phyloP scores from a whole-genome alignment of 768 basidiomycete species.

The Boletus sp. region DNA sequence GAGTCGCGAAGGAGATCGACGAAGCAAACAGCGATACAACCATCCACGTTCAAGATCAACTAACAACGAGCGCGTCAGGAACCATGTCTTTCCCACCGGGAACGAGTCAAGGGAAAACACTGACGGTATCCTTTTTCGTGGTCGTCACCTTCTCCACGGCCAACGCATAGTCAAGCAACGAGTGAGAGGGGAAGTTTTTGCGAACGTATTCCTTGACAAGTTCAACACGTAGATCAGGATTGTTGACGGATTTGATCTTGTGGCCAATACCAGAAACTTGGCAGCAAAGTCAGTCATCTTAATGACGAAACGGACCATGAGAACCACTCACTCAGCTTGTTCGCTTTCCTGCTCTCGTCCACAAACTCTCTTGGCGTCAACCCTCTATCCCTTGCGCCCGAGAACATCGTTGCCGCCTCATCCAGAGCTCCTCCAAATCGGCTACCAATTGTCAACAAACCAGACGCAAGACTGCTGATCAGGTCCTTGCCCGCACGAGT shows the following conservation, averaged over 20 bases:
- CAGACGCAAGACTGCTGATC: constrained; percentile 93
- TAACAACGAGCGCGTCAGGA: constrained; percentile 23
- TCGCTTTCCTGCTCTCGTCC: constrained; percentile 86
- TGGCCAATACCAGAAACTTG: constrained; percentile 96
- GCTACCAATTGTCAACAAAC: constrained; percentile 95
- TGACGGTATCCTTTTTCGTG: constrained; percentile 92
- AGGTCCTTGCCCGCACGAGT: constrained; percentile 99
- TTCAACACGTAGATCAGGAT: constrained; percentile 90
- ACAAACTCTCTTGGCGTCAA: constrained; percentile 98
- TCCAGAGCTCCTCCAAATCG: constrained; percentile 99
- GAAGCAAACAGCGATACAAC: constrained; percentile 94
- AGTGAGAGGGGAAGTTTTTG: constrained; percentile 96
- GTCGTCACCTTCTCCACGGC: constrained; percentile 98
- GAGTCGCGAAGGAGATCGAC: constrained; percentile 90
- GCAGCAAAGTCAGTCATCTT: constrained; percentile 5
- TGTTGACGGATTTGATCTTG: constrained; percentile 99
- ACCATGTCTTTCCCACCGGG: background rate
- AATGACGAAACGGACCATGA: background rate
- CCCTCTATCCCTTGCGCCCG: constrained; percentile 84
- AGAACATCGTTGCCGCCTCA: constrained; percentile 96
- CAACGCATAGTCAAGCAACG: constrained; percentile 89
- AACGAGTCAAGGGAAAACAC: background rate
- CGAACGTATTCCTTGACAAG: constrained; percentile 93
- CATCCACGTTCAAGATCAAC: constrained; percentile 96
- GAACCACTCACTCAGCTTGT: constrained; percentile 79